Evolutionary conservation across 2,329 filamentous ascomycete species (phyloP).

Genomic region (Achaetomium macrosporum): DNA sequence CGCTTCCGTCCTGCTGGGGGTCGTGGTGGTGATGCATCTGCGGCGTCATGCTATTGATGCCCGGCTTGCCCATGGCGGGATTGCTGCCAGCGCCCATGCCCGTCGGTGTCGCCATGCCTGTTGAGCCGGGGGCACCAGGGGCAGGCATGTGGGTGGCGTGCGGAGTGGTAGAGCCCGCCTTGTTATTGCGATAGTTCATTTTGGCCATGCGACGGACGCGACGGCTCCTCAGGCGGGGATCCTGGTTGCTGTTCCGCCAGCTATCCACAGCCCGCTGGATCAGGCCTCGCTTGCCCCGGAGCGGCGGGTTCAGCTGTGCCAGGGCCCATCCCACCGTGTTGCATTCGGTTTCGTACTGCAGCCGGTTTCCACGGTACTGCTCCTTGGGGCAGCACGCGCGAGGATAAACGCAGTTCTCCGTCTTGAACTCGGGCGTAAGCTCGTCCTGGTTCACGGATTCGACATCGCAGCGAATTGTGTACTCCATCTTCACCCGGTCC

Average conservation of each 20-base stretch:
- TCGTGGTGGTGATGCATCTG: constrained; percentile 71
- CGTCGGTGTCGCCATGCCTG: constrained; percentile 58
- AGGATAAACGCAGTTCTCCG: constrained; percentile 96
- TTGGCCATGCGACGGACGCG: constrained; percentile 94
- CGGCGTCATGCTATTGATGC: constrained; percentile 60
- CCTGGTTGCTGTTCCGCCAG: constrained; percentile 98
- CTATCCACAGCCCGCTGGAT: constrained; percentile 97
- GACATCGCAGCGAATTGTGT: constrained; percentile 95
- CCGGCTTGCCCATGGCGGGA: constrained; percentile 58
- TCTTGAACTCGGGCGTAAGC: constrained; percentile 84
- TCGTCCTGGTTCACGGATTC: constrained; percentile 92
- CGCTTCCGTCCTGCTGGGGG: constrained; percentile 60
- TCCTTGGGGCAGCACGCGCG: constrained; percentile 92
- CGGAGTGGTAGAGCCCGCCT: constrained; percentile 49
- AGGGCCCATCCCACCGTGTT: constrained; percentile 99
- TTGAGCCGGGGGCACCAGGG: constrained; percentile 48
- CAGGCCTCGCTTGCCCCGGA: constrained; percentile 87
- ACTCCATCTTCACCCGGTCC: constrained; percentile 98
- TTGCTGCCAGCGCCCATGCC: constrained; percentile 54
- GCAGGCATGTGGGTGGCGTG: constrained; percentile 59
- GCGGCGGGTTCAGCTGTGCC: constrained; percentile 82
- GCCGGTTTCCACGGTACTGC: constrained; percentile 89
- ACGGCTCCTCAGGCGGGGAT: constrained; percentile 82
- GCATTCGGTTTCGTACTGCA: constrained; percentile 97
- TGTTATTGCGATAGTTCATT: constrained; percentile 68